Conservation (phyloP, 2,329 filamentous ascomycete genomes). For the Colletotrichum endophyticum region DNA sequence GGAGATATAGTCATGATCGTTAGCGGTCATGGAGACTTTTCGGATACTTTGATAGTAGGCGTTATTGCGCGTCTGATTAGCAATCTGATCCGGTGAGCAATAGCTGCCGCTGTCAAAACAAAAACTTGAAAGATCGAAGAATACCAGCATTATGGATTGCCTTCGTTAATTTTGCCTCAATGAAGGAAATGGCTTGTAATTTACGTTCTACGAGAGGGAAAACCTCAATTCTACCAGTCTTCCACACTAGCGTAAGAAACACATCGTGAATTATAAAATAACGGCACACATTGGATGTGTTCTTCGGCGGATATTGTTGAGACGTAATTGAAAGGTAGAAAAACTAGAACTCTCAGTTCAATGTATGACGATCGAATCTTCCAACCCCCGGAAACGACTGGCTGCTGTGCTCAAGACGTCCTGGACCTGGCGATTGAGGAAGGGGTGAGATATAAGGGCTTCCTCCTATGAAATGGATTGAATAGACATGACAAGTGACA, state of each 20-base stretch:
- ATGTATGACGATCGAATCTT: too few species aligned
- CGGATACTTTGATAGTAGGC: not conserved
- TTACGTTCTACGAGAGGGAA: accelerated
- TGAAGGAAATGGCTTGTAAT: not conserved
- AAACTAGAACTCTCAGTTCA: too few species aligned
- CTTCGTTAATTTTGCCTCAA: accelerated
- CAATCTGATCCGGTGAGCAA: not conserved
- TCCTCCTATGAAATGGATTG: not conserved
- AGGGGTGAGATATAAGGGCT: not conserved
- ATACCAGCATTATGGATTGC: not conserved
- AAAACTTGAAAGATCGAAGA: not conserved
- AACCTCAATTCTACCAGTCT: accelerated
- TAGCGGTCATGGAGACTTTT: not conserved
- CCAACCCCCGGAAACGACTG: too few species aligned
- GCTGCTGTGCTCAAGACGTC: too few species aligned
- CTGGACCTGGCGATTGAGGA: not conserved
- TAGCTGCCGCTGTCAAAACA: not conserved
- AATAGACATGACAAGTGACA: accelerated
- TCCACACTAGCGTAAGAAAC: not conserved
- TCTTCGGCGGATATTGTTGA: not conserved
- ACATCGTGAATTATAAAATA: not conserved
- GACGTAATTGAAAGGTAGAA: not conserved
- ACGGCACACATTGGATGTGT: too few species aligned
- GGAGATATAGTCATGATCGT: not conserved
- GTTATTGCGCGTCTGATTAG: not conserved